Base-by-base conservation (phyloP, 805 yeast species). In the Cyberlindnera sargentensis region DNA sequence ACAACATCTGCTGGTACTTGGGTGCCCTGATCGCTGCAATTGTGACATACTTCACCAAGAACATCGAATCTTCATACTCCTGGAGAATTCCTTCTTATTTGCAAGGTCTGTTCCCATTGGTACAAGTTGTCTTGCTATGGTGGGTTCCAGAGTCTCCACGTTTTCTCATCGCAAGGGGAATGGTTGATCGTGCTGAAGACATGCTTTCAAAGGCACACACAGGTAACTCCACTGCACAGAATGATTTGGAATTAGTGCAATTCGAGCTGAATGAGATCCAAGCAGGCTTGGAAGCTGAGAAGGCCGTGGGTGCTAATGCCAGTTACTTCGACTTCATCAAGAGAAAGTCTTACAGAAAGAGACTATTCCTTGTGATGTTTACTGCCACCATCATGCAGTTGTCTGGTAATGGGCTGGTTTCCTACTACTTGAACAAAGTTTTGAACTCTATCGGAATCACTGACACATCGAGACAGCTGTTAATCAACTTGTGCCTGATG, bases 41-140 rank as follows among this genome's bases (percentile, higher is more conserved):
- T 10, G 48, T 50, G 26, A 45, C 55, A n/a, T 52, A 52, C 29
- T 38, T 41, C 37, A 63, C 75, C 6, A 60, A 60, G 49, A 48
- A 44, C 39, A 34, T 59, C 5, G 40, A 36, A 7, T 45, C 48
- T 37, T 53, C 61, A 28, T 67, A 68, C 63, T 61, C 68, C 32
- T 77, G 82, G 82, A 72, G 76, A 60, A 63, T 76, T 41, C 82
- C 83, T 24, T 65, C 77, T 5, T 65, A 64, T 39, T 48, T 77
- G 34, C 83, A 78, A 58, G 75, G 70, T 33, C 53, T 64, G 7
- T 61, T 71, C 47, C 80, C 82, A 2, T 28, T 67, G 3, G 20
- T 72, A 29, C 78, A 73, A 52, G 53, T 66, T 15, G 42, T 66
- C 33, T 4, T 47, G 2, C 51, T 66, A n/a, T 45, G 65, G 36